Conservation (phyloP, 805 yeast species). For the Kodamaea neixiangensis region DNA sequence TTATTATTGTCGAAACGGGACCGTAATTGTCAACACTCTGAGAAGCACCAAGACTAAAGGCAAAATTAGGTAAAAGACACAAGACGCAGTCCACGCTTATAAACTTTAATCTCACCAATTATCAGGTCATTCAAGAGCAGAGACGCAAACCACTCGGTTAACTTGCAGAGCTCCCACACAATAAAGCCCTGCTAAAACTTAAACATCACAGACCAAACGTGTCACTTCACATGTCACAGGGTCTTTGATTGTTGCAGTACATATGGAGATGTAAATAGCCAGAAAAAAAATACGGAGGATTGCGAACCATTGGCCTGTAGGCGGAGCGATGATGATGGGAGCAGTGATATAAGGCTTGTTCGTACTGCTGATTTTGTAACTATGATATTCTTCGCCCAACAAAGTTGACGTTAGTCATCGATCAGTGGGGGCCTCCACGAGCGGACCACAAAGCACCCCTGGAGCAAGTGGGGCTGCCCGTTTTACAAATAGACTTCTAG, state of each 20-base stretch:
- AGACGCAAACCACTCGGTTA: background rate
- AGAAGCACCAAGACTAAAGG: background rate
- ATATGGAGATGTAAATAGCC: background rate
- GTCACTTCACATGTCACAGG: background rate
- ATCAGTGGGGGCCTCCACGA: background rate
- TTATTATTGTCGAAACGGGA: background rate
- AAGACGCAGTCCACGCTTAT: background rate
- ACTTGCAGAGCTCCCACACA: background rate
- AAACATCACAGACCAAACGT: background rate
- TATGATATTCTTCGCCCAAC: background rate
- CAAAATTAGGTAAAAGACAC: background rate
- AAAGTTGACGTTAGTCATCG: background rate
- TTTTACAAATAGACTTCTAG: background rate
- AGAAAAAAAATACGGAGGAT: background rate
- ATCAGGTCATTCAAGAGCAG: background rate
- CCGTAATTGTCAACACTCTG: background rate
- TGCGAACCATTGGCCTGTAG: background rate
- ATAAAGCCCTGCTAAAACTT: background rate
- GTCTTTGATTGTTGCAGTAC: background rate
- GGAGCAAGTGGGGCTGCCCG: background rate
- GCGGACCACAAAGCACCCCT: background rate
- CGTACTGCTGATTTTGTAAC: background rate
- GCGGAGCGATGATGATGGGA: background rate
- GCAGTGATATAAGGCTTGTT: background rate
- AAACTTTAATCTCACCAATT: background rate